A percentile compares a stretch with the other conserved stretches of the same genome.
These are phyloP conservation scores for Yarrowia sp. DNA, from an alignment of 805 yeast genomes.

Conservation along the genomic window DNA sequence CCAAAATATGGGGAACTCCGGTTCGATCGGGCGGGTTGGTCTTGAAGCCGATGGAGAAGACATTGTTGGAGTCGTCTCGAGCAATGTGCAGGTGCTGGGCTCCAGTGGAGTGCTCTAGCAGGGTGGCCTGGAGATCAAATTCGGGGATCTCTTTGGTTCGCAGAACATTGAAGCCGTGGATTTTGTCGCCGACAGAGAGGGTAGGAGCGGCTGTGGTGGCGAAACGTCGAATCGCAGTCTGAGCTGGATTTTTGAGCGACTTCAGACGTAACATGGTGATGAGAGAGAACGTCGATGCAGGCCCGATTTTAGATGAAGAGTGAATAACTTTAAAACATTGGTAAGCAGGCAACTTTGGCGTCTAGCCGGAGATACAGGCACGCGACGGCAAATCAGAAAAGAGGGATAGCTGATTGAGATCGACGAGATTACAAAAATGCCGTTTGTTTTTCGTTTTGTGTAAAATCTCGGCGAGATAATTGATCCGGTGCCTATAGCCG, in stretches of 20 bases:
- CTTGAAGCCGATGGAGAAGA: conserved; percentile 83
- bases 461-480: no score
- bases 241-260: background rate
- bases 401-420: no score
- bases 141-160: conserved; percentile 74
- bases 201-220: background rate
- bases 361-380: no score
- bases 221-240: background rate
- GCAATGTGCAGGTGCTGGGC: conserved; percentile 83
- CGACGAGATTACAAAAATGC: no score
- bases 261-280: conserved; percentile 10
- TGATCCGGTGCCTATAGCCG: background rate
- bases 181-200: conserved; percentile 2
- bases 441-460: no score
- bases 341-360: background rate
- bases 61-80: conserved; percentile 78
- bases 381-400: no score
- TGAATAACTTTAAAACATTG: conserved; percentile 9
- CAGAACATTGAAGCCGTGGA: conserved; percentile 59
- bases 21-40: conserved; percentile 94
- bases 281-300: background rate
- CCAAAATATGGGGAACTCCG: conserved; percentile 94
- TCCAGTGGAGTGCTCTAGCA: conserved; percentile 68
- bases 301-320: background rate
- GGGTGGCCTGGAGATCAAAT: conserved; percentile 74